These are phyloP conservation scores for Sporothrix variecibatus DNA, from an alignment of 2,329 filamentous ascomycete species.

Conservation along the genomic window DNA sequence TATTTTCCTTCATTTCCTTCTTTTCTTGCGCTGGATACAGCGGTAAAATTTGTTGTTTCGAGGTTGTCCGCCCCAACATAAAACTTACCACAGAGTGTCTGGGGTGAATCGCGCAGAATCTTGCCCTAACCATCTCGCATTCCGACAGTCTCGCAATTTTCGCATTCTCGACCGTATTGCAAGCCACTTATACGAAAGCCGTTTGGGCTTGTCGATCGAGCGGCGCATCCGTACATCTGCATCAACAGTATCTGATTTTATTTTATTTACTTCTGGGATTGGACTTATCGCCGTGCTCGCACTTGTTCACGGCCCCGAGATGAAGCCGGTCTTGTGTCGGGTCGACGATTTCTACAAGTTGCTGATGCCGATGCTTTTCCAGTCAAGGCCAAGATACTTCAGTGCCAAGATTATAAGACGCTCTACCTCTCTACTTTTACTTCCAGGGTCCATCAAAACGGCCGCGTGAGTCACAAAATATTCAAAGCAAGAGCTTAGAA, in stretches of 20 bases:
- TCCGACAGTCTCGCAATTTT: neutral
- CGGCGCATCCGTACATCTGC: neutral
- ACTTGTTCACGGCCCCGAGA: neutral
- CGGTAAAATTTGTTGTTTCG: neutral
- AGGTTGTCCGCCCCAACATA: neutral
- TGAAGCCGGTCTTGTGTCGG: neutral
- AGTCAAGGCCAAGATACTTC: neutral
- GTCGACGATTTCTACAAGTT: neutral
- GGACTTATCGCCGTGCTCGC: neutral
- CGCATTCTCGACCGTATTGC: neutral
- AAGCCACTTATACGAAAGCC: neutral
- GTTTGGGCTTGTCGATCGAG: neutral
- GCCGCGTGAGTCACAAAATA: slow-evolving; percentile 2
- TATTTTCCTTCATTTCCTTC: neutral
- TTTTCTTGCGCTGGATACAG: neutral
- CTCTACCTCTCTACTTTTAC: no score
- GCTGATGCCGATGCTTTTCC: neutral
- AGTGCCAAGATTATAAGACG: neutral
- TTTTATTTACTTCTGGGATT: neutral
- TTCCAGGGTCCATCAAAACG: neutral
- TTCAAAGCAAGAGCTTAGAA: neutral
- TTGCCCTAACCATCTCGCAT: neutral
- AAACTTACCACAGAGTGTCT: neutral
- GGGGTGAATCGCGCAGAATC: neutral
- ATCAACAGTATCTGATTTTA: neutral